These are phyloP conservation scores for Botryotinia convoluta DNA, from an alignment of 2,329 filamentous ascomycete species.

Conservation along the genomic window DNA sequence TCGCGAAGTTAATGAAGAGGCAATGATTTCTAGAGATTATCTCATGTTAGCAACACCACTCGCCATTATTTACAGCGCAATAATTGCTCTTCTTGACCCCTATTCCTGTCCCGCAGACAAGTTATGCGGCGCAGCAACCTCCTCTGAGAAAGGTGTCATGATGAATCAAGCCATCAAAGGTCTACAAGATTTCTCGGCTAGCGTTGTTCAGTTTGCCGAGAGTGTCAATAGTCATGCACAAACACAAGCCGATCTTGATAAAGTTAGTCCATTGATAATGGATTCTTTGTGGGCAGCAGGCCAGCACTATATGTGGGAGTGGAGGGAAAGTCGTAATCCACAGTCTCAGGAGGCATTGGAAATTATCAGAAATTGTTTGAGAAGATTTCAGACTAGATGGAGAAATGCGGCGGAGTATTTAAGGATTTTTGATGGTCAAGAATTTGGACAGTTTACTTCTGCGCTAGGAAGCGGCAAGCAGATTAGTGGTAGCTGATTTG, in stretches of 20 bases:
- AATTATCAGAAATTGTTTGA: conserved; percentile 36
- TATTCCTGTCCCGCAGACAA: conserved; percentile 39
- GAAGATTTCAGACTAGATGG: conserved; percentile 39
- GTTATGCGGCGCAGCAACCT: conserved; percentile 8
- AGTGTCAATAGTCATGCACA: conserved; percentile 31
- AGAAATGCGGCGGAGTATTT: conserved; percentile 41
- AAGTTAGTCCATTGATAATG: conserved; percentile 41
- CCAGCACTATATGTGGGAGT: conserved; percentile 42
- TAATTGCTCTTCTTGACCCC: conserved; percentile 41
- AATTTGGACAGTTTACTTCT: conserved; percentile 39
- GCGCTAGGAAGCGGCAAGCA: conserved; percentile 29
- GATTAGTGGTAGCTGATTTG: conserved; percentile 17
- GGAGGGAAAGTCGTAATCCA: conserved; percentile 40
- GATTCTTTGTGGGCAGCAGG: conserved; percentile 42
- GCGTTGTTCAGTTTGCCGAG: conserved; percentile 36
- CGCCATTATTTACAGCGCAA: conserved; percentile 34
- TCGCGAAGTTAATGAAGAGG: conserved; percentile 33
- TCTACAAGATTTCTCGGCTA: conserved; percentile 36
- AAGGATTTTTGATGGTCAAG: conserved; percentile 40
- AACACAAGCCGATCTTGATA: conserved; percentile 32
- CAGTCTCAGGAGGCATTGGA: conserved; percentile 37
- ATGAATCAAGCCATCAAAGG: conserved; percentile 40
- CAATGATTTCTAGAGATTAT: conserved; percentile 28
- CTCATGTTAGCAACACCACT: conserved; percentile 32
- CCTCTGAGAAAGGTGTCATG: conserved; percentile 35